Evolutionary conservation across 1,284 basidiomycete species (phyloP).

Genomic region (Austroboletus niveus): DNA sequence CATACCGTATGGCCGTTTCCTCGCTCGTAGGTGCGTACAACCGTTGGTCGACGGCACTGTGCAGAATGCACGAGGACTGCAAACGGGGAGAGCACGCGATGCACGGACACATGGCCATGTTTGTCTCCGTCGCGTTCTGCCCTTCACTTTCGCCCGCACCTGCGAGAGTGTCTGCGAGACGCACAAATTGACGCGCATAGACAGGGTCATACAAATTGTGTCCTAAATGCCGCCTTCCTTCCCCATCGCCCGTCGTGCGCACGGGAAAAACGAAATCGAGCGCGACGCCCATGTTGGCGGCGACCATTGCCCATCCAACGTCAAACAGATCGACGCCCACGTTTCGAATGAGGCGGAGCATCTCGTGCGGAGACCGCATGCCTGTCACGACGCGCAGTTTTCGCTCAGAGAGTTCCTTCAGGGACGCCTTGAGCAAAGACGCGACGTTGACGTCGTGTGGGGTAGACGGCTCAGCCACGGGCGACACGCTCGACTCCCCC

Average conservation of each 20-base stretch:
- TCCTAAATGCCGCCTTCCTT: conserved; percentile 48
- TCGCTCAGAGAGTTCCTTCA: conserved; percentile 45
- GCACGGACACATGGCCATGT: conserved; percentile 48
- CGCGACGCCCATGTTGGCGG: conserved; percentile 66
- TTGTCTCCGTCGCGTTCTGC: not conserved
- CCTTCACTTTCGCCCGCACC: conserved; percentile 22
- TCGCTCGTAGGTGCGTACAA: conserved; percentile 1
- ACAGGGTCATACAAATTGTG: conserved; percentile 64
- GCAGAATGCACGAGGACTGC: conserved; percentile 40
- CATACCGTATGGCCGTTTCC: conserved; percentile 9
- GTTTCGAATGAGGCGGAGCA: conserved; percentile 59
- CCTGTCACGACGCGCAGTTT: conserved; percentile 67
- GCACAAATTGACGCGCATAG: conserved; percentile 61
- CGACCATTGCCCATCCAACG: conserved; percentile 62
- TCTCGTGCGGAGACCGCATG: conserved; percentile 65
- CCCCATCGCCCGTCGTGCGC: conserved; percentile 12
- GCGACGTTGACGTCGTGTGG: conserved; percentile 27
- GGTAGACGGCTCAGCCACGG: conserved; percentile 1
- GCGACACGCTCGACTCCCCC: conserved; percentile 1
- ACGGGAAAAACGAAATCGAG: conserved; percentile 76
- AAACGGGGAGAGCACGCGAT: conserved; percentile 59
- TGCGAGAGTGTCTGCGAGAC: conserved; percentile 45
- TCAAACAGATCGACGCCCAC: conserved; percentile 77
- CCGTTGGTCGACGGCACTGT: conserved; percentile 48
- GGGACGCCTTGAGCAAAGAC: conserved; percentile 55